A percentile compares a stretch with the other conserved stretches of the same genome.
These are phyloP conservation scores for Gossypium mustelinum DNA, from an alignment of 345 rosid genomes.

Conservation along the genomic window DNA sequence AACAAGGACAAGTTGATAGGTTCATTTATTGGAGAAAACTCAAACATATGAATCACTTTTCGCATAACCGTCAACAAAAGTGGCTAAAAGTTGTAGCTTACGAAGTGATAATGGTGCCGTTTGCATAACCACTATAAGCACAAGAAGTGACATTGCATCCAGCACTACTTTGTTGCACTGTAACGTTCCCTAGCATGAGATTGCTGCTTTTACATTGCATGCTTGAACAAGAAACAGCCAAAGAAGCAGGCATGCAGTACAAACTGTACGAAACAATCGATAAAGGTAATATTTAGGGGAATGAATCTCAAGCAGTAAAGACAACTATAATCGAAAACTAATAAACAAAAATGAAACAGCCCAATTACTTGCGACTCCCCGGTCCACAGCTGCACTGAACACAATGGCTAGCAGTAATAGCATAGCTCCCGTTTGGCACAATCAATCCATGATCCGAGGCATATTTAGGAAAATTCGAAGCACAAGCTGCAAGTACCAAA, in stretches of 20 bases:
- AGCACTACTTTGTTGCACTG: constrained; percentile 60
- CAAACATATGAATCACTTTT: not conserved
- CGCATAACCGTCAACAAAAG: not conserved
- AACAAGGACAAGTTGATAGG: not conserved
- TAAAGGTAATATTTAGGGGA: not conserved
- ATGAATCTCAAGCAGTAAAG: not conserved
- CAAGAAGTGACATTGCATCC: constrained; percentile 89
- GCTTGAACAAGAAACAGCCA: constrained; percentile 92
- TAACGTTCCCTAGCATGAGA: constrained; percentile 62
- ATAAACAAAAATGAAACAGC: not conserved
- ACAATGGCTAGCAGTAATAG: constrained; percentile 82
- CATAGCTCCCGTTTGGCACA: constrained; percentile 90
- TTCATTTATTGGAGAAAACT: not conserved
- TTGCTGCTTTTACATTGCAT: constrained; percentile 84
- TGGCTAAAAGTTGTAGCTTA: constrained; percentile 26
- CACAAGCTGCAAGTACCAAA: constrained; percentile 60
- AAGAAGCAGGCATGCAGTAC: constrained; percentile 84
- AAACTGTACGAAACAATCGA: constrained; percentile 40
- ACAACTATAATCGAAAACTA: not conserved
- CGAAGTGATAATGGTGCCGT: constrained; percentile 72
- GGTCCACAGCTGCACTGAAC: constrained; percentile 92
- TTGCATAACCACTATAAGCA: constrained; percentile 64
- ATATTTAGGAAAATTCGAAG: constrained; percentile 72
- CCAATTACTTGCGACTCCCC: constrained; percentile 67
- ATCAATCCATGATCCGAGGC: constrained; percentile 70